A percentile compares a stretch with the other conserved stretches of the same genome.
These are phyloP conservation scores for Chrysopogon serrulatus DNA, from an alignment of 176 grass and related monocot genomes.

Conservation along the genomic window DNA sequence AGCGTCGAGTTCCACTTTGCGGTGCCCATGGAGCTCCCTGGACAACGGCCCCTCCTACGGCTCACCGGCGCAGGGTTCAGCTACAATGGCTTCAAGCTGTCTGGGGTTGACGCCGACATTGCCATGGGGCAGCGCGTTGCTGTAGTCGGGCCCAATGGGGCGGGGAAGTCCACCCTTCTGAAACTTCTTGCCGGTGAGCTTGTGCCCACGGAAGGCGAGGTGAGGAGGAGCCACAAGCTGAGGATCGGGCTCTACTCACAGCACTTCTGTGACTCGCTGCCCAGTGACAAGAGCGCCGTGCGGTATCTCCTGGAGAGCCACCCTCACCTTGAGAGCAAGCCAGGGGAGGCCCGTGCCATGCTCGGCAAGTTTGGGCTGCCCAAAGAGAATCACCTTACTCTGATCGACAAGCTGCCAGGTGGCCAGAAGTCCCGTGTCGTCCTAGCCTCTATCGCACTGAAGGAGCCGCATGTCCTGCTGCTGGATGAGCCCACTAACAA, in stretches of 20 bases:
- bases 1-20: conserved; percentile 60
- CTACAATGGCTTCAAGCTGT: no score
- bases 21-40: conserved; percentile 46
- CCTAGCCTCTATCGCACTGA: conserved; percentile 41
- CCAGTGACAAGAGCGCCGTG: conserved; percentile 47
- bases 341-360: conserved; percentile 47
- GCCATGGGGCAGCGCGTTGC: conserved; percentile 64
- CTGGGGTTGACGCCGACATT: conserved; percentile 51
- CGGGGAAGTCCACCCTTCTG: conserved; percentile 55
- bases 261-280: conserved; percentile 56
- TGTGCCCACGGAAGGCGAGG: conserved; percentile 40
- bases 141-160: conserved; percentile 53
- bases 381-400: conserved; percentile 55
- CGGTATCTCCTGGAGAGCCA: conserved; percentile 47
- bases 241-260: conserved; percentile 55
- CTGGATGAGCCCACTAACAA: conserved; percentile 57
- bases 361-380: conserved; percentile 67
- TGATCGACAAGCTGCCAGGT: conserved; percentile 50
- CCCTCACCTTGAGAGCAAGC: conserved; percentile 57
- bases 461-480: background rate
- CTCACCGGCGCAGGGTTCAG: no score
- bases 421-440: conserved; percentile 51
- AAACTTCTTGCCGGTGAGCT: conserved; percentile 54
- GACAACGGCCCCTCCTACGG: no score
- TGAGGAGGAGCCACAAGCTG: conserved; percentile 51